Percentiles rank a stretch among this genome's conserved stretches.
Conservation (phyloP, 805 yeast species). For the Candida andamanensis region DNA sequence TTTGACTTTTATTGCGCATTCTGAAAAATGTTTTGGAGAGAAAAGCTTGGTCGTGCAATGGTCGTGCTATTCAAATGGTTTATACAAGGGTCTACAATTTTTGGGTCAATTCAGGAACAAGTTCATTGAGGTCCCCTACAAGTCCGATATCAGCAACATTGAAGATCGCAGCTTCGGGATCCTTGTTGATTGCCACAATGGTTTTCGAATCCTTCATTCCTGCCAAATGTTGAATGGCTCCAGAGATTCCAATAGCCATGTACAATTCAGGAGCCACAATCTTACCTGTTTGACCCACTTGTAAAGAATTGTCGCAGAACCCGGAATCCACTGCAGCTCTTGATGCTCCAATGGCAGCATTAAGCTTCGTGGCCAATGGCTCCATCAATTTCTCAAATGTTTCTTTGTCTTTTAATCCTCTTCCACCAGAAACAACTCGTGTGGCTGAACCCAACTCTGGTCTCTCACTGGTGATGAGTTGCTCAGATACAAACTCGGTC, state of each 20-base stretch:
- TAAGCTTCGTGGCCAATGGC: conserved; percentile 78
- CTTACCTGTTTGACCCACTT: conserved; percentile 97
- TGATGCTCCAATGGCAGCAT: conserved; percentile 96
- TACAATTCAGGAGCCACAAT: conserved; percentile 95
- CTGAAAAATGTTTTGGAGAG: background rate
- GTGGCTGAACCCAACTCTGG: conserved; percentile 88
- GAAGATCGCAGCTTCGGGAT: conserved; percentile 90
- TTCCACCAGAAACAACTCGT: conserved; percentile 85
- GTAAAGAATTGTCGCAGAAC: conserved; percentile 90
- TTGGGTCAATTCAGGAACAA: conserved; percentile 84
- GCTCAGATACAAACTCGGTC: conserved; percentile 70
- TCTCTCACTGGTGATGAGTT: conserved; percentile 70
- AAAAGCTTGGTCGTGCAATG: background rate
- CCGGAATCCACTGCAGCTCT: conserved; percentile 98
- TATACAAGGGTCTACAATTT: conserved; percentile 41
- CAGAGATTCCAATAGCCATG: conserved; percentile 90
- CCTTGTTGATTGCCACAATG: conserved; percentile 92
- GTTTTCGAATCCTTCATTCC: conserved; percentile 97
- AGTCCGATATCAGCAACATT: conserved; percentile 85
- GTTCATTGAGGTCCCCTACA: conserved; percentile 81
- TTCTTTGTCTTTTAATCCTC: conserved; percentile 88
- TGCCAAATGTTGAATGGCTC: conserved; percentile 97
- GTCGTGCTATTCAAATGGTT: background rate
- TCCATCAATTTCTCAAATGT: conserved; percentile 70
- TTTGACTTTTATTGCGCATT: too few species aligned